phyloP scores from a whole-genome alignment of 331 rosid genomes.

The Malus hybrid region DNA sequence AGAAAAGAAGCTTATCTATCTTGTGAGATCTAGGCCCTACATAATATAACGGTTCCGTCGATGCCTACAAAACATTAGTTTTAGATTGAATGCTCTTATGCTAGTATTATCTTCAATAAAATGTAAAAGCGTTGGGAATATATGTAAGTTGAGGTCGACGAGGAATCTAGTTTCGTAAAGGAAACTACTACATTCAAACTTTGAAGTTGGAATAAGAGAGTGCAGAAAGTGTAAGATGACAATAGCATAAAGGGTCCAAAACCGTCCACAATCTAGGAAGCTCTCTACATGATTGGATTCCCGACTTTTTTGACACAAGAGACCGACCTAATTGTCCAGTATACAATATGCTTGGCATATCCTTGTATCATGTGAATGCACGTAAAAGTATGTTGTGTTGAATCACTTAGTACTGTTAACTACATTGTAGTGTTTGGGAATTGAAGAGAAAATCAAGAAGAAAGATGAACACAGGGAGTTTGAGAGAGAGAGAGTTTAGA shows the following conservation, averaged over 20 bases:
- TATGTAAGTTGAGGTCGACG: neutral
- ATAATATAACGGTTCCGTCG: too few relatives aligned
- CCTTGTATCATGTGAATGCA: neutral
- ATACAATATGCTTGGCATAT: neutral
- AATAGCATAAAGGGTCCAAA: neutral
- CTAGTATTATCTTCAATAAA: neutral
- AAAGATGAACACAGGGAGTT: too few relatives aligned
- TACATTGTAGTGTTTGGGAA: too few relatives aligned
- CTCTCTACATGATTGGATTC: neutral
- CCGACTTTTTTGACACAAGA: neutral
- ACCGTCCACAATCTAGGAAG: neutral
- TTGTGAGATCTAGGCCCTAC: neutral
- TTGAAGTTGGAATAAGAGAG: neutral
- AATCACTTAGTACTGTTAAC: too few relatives aligned
- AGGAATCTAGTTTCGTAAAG: conserved; percentile 1
- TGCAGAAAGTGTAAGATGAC: neutral
- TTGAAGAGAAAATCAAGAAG: too few relatives aligned
- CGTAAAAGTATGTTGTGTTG: too few relatives aligned
- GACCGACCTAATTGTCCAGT: neutral
- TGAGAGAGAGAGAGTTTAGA: too few relatives aligned
- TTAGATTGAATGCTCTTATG: neutral
- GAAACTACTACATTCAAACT: neutral
- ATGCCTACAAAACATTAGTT: neutral
- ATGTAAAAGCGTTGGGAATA: neutral
- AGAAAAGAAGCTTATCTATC: neutral